Conservation (phyloP, 176 grass and related monocot genomes). For the Oryza meridionalis region DNA sequence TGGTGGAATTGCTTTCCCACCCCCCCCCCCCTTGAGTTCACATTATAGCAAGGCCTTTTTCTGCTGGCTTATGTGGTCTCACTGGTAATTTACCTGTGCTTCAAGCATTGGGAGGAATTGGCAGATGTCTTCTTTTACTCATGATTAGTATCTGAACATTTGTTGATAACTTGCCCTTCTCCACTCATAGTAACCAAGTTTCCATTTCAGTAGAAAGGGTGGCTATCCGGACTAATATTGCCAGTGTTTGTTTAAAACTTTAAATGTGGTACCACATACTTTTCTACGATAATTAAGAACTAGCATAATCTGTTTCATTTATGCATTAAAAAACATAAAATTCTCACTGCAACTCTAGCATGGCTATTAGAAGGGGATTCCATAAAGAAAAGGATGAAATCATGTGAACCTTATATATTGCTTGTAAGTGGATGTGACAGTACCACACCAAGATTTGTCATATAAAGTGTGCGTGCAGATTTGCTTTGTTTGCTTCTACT, state of each 20-base stretch:
- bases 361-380: background rate
- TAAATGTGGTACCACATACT: background rate
- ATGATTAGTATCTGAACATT: background rate
- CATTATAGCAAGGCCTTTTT: slow-evolving; percentile 17
- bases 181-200: slow-evolving; percentile 2
- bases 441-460: background rate
- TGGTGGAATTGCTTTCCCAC: slow-evolving; percentile 38
- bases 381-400: slow-evolving; percentile 5
- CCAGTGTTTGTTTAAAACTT: slow-evolving; percentile 1
- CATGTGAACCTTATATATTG: background rate
- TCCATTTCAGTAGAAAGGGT: slow-evolving; percentile 12
- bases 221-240: background rate
- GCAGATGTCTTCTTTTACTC: slow-evolving; percentile 12
- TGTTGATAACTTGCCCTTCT: slow-evolving; percentile 14
- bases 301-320: background rate
- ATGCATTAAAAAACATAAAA: background rate
- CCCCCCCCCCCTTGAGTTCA: slow-evolving; percentile 11
- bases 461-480: background rate
- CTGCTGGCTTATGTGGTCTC: background rate
- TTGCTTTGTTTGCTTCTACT: slow-evolving; percentile 6
- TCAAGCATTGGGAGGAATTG: background rate
- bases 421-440: slow-evolving; percentile 3
- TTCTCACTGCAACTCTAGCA: background rate
- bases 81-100: slow-evolving; percentile 27
- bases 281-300: slow-evolving; percentile 1